These are phyloP conservation scores for Botrytis fabae DNA, from an alignment of 2,329 filamentous ascomycete species.

Conservation along the genomic window DNA sequence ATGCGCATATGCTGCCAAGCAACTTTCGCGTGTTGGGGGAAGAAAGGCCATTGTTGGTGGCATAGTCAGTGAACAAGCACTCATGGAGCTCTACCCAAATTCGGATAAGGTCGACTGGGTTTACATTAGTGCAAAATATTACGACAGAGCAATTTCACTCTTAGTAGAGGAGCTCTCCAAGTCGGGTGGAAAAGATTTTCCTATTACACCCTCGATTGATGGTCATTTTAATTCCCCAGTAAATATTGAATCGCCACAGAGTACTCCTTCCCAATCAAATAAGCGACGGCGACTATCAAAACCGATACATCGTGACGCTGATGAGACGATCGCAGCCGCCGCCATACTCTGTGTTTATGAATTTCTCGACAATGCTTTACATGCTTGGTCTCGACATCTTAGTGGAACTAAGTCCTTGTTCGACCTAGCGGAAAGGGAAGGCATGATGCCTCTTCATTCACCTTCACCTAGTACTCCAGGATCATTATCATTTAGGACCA, in stretches of 20 bases:
- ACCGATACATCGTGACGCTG: constrained; percentile 46
- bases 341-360: constrained; percentile 69
- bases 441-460: constrained; percentile 46
- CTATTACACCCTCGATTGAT: constrained; percentile 40
- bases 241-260: constrained; percentile 35
- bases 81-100: constrained; percentile 54
- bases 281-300: constrained; percentile 48
- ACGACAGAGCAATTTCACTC: constrained; percentile 57
- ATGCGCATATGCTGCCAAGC: constrained; percentile 62
- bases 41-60: constrained; percentile 52
- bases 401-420: constrained; percentile 65
- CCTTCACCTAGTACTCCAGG: constrained; percentile 44
- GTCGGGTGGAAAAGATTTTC: constrained; percentile 31
- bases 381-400: constrained; percentile 64
- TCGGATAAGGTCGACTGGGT: constrained; percentile 53
- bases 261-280: constrained; percentile 31
- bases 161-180: constrained; percentile 44
- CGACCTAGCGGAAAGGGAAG: constrained; percentile 53
- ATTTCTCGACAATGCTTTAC: constrained; percentile 63
- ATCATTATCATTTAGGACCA: constrained; percentile 33
- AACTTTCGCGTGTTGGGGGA: constrained; percentile 55
- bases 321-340: constrained; percentile 64
- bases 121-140: constrained; percentile 61
- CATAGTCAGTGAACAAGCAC: constrained; percentile 49
- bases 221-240: constrained; percentile 32